Percentiles rank a stretch among this genome's conserved stretches.
Conservation (phyloP, 345 rosid genomes). For the Hibiscus tridactylites region DNA sequence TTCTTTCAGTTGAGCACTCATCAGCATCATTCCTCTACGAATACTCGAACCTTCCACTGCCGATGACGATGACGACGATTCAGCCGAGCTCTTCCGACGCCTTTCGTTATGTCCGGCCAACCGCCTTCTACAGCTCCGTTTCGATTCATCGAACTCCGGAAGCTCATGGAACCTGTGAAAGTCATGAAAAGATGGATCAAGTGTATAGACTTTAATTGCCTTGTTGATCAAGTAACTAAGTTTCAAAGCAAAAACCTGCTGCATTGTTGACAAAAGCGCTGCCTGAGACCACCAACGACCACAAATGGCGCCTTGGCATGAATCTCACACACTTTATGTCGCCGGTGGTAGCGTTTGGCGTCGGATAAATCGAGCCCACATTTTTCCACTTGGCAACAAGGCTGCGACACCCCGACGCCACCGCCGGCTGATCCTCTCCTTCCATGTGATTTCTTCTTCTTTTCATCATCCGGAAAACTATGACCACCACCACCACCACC, state of each 20-base stretch:
- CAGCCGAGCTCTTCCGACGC: conserved; percentile 38
- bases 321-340: conserved; percentile 71
- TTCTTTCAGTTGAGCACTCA: conserved; percentile 22
- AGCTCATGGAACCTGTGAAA: conserved; percentile 45
- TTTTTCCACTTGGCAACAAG: conserved; percentile 52
- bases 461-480: conserved; percentile 29
- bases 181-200: too few species aligned
- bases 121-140: conserved; percentile 51
- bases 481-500: not conserved
- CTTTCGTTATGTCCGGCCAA: conserved; percentile 61
- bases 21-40: conserved; percentile 23
- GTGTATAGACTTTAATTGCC: not conserved
- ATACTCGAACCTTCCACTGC: conserved; percentile 22
- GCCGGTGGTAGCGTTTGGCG: conserved; percentile 49
- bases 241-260: conserved; percentile 42
- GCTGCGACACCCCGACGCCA: conserved; percentile 19
- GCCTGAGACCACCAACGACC: conserved; percentile 43
- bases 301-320: conserved; percentile 73
- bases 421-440: conserved; percentile 20
- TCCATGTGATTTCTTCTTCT: conserved; percentile 23
- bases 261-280: conserved; percentile 83
- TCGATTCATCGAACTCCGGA: conserved; percentile 43
- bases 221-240: not conserved
- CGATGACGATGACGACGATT: conserved; percentile 11
- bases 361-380: conserved; percentile 50